Percentiles rank a stretch among this genome's conserved stretches.
Conservation (phyloP, 177 flowering plant species). For the Vitis hybrid region DNA sequence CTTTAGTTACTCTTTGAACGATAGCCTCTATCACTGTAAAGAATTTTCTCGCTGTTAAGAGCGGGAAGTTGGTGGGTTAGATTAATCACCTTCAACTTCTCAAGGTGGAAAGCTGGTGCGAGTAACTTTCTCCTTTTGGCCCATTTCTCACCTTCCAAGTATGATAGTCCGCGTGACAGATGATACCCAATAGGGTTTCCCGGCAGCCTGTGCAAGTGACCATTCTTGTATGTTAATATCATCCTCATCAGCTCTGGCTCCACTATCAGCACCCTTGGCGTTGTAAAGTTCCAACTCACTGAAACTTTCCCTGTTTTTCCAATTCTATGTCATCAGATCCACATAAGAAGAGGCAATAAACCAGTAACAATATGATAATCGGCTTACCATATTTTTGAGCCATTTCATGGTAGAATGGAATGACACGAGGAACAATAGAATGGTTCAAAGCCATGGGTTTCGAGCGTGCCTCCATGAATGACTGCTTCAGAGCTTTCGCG, state of each 20-base stretch:
- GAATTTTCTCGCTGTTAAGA: too few relatives aligned
- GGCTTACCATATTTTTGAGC: conserved; percentile 39
- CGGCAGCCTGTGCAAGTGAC: conserved; percentile 29
- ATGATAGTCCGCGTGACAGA: conserved; percentile 18
- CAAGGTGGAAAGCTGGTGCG: conserved; percentile 37
- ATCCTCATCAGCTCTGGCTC: conserved; percentile 39
- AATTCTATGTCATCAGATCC: not conserved
- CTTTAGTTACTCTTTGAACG: too few relatives aligned
- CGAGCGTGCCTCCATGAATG: conserved; percentile 32
- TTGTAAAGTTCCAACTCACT: conserved; percentile 34
- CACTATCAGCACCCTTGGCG: conserved; percentile 37
- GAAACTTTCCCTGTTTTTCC: conserved; percentile 23
- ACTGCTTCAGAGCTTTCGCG: conserved; percentile 26
- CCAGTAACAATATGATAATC: too few relatives aligned
- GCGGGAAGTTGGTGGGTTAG: too few relatives aligned
- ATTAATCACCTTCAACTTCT: conserved; percentile 25
- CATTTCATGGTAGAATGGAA: conserved; percentile 22
- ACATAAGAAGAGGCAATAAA: too few relatives aligned
- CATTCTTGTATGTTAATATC: conserved; percentile 29
- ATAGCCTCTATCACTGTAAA: too few relatives aligned
- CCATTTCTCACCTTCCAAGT: conserved; percentile 41
- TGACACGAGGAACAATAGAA: conserved; percentile 37
- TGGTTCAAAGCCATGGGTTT: conserved; percentile 41
- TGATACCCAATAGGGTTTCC: conserved; percentile 23
- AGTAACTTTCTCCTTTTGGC: conserved; percentile 29